Conservation (phyloP, 2,329 filamentous ascomycete genomes). For the Pestalotiopsis sp. region DNA sequence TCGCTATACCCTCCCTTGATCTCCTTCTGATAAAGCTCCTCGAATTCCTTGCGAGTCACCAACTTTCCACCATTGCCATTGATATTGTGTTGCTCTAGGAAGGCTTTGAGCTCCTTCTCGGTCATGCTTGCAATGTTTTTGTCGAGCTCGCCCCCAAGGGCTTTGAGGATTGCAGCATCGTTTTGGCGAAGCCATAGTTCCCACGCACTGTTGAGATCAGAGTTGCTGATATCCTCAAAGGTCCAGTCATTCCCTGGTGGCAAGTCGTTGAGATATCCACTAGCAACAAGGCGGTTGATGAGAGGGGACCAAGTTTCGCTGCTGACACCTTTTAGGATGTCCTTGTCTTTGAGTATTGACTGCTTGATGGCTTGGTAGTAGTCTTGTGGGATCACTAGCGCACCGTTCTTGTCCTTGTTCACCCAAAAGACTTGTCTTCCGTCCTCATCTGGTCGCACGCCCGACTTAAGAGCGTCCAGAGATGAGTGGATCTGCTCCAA, state of each 20-base stretch:
- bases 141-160: conserved; percentile 29
- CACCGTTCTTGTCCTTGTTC: background rate
- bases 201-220: conserved; percentile 45
- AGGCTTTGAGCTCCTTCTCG: conserved; percentile 32
- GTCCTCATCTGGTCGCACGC: background rate
- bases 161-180: conserved; percentile 34
- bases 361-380: conserved; percentile 1
- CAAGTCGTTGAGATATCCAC: background rate
- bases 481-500: background rate
- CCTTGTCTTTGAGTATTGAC: background rate
- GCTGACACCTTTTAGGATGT: background rate
- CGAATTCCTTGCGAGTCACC: conserved; percentile 32
- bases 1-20: background rate
- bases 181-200: conserved; percentile 56
- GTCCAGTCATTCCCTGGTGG: background rate
- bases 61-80: background rate
- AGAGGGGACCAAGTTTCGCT: conserved; percentile 1
- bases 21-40: conserved; percentile 8
- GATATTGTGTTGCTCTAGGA: conserved; percentile 24
- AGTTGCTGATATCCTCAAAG: background rate
- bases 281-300: conserved; percentile 2
- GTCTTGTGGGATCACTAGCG: background rate
- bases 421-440: conserved; percentile 4
- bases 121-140: conserved; percentile 18
- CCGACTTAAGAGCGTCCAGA: background rate